Base-by-base conservation (phyloP, 805 yeast genomes). In the Candida wancherniae region DNA sequence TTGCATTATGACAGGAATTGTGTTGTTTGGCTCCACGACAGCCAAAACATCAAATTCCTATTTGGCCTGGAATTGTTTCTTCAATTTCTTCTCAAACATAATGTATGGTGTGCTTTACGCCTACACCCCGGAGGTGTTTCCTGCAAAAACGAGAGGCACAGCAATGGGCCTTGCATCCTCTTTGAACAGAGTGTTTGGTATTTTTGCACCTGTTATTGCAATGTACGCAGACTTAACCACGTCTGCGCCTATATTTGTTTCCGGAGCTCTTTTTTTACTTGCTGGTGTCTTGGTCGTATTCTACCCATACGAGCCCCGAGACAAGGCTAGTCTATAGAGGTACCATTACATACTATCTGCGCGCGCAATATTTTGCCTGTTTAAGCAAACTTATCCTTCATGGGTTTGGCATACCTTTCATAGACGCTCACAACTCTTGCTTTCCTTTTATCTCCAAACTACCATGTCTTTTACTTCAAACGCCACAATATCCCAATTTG, bases 41-140 rank as follows among this genome's bases (percentile, higher is more conserved):
- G 78, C 77, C 9, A 67, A 70, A 50, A 67, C 77, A 0, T 59
- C 73, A 26, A 57, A 68, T 37, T 58, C 63, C n/a, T 44, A 55
- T 34, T 51, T 63, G 42, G 68, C 57, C 5, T 75, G 66, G 58
- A 75, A 74, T 48, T 75, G 79, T 28, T 53, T 48, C 18, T 63
- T 63, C 44, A 55, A 55, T 26, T 58, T 62, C 35, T 69, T 70
- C 20, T 73, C 80, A 12, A 74, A 71, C 51, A 60, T 75, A 27
- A 60, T 63, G 64, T 41, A 53, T 5, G 80, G 77, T 4, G 70
- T 73, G 14, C 54, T 78, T 13, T 78, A 75, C 45, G 84, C 83
- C 4, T 77, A 75, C 47, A 76, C 83, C 3, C 84, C 84, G 0
- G 82, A 78, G 47, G 71, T 74, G 15, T 67, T 78, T 51, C 78